These are phyloP conservation scores for Tetradesmus obliquus DNA, from an alignment of 139 green algal species.

Conservation along the genomic window DNA sequence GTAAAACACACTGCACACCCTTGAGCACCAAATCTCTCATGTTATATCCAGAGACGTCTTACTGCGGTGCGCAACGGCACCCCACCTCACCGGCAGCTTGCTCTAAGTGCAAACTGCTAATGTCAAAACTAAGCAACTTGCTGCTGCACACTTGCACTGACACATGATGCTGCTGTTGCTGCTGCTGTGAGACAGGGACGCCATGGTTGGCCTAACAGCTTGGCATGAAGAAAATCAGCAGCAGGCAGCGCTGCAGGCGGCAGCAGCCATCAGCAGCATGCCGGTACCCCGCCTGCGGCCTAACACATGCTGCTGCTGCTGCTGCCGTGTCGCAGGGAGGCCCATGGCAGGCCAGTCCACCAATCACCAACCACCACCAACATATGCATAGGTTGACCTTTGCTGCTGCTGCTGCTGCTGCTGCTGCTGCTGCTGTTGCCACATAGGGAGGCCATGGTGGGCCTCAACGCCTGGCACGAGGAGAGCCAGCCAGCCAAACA, in stretches of 20 bases:
- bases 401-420: neutral
- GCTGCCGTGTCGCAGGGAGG: neutral
- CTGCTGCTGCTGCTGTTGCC: neutral
- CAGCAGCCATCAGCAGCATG: slow-evolving; percentile 29
- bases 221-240: too few relatives aligned
- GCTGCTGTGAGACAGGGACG: neutral
- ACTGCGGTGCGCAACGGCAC: too few relatives aligned
- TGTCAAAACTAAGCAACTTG: too few relatives aligned
- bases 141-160: neutral
- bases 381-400: neutral
- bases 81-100: too few relatives aligned
- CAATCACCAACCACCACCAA: neutral
- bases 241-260: neutral
- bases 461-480: slow-evolving; percentile 20
- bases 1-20: too few relatives aligned
- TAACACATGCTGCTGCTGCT: neutral
- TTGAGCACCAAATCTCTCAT: too few relatives aligned
- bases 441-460: neutral
- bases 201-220: neutral
- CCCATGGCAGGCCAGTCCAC: neutral
- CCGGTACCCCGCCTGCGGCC: slow-evolving; percentile 25
- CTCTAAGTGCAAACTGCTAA: too few relatives aligned
- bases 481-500: neutral
- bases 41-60: too few relatives aligned
- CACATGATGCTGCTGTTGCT: neutral